Conservation (phyloP, 805 yeast species). For the Aciculoconidium aculeatum region DNA sequence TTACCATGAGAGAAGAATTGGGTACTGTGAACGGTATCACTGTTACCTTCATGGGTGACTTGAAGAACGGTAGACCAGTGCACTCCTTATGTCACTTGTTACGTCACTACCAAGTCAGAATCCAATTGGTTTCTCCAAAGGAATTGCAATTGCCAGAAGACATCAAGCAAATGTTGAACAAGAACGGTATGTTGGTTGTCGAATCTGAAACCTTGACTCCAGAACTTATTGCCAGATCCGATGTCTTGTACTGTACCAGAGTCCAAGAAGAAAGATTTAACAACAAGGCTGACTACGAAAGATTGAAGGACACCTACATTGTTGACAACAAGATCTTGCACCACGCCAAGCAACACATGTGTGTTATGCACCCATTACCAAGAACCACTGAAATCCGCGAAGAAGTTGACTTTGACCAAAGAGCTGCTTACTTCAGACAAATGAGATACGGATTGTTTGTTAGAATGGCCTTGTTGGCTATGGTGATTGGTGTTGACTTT, state of each 20-base stretch:
- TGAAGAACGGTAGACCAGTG: constrained; percentile 97
- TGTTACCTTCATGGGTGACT: constrained; percentile 97
- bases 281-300: constrained; percentile 68
- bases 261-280: constrained; percentile 95
- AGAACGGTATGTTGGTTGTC: constrained; percentile 60
- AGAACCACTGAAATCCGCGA: constrained; percentile 94
- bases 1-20: constrained; percentile 97
- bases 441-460: constrained; percentile 98
- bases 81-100: constrained; percentile 90
- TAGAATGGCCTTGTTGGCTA: constrained; percentile 96
- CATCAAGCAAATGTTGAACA: constrained; percentile 58
- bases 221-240: constrained; percentile 82
- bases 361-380: constrained; percentile 98
- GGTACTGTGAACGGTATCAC: constrained; percentile 98
- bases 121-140: constrained; percentile 86
- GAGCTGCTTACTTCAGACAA: constrained; percentile 99
- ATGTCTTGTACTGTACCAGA: constrained; percentile 95
- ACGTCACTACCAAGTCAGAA: constrained; percentile 86
- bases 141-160: constrained; percentile 80
- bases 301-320: constrained; percentile 84
- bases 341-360: constrained; percentile 96
- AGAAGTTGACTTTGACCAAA: constrained; percentile 98
- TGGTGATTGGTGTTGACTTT: constrained; percentile 94
- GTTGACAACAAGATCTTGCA: constrained; percentile 88
- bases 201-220: constrained; percentile 78